Percentiles rank a stretch among this genome's conserved stretches.
phyloP scores from a whole-genome alignment of 164 flowering plant species.

The Akebia trifoliata region DNA sequence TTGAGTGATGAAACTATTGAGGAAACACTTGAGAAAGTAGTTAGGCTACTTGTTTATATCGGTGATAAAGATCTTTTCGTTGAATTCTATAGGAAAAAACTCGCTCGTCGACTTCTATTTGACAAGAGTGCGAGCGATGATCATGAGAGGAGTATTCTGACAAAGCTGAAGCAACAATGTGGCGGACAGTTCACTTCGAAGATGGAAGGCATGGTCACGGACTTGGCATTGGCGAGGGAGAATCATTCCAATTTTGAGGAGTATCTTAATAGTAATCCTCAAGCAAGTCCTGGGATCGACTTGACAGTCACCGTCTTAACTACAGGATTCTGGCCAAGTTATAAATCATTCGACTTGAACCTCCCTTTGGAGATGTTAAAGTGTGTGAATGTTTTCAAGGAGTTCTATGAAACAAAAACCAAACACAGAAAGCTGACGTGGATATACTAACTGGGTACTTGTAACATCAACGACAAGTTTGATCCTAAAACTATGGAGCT shows the following conservation, averaged over 20 bases:
- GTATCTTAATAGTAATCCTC: constrained; percentile 25
- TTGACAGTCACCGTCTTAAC: constrained; percentile 37
- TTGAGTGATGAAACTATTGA: constrained; percentile 36
- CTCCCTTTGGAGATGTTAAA: constrained; percentile 43
- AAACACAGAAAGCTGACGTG: constrained; percentile 34
- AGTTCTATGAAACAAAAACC: constrained; percentile 27
- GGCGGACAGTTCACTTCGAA: constrained; percentile 41
- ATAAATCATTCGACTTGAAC: constrained; percentile 37
- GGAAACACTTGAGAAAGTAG: constrained; percentile 36
- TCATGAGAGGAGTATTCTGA: constrained; percentile 26
- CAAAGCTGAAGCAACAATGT: constrained; percentile 35
- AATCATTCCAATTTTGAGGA: constrained; percentile 35
- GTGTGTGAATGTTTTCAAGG: constrained; percentile 25
- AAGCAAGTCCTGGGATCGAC: constrained; percentile 33
- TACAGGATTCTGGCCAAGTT: constrained; percentile 48
- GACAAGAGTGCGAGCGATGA: constrained; percentile 30
- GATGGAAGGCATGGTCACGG: constrained; percentile 45
- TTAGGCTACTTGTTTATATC: constrained; percentile 31
- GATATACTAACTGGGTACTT: constrained; percentile 34
- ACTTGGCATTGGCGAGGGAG: constrained; percentile 39
- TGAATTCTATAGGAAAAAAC: constrained; percentile 37
- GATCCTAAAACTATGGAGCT: constrained; percentile 28
- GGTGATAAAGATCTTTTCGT: constrained; percentile 40
- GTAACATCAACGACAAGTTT: constrained; percentile 32
- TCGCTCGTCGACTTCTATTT: constrained; percentile 32